phyloP scores from a whole-genome alignment of 176 grass and related monocot species.

The Elymus sibiricus region DNA sequence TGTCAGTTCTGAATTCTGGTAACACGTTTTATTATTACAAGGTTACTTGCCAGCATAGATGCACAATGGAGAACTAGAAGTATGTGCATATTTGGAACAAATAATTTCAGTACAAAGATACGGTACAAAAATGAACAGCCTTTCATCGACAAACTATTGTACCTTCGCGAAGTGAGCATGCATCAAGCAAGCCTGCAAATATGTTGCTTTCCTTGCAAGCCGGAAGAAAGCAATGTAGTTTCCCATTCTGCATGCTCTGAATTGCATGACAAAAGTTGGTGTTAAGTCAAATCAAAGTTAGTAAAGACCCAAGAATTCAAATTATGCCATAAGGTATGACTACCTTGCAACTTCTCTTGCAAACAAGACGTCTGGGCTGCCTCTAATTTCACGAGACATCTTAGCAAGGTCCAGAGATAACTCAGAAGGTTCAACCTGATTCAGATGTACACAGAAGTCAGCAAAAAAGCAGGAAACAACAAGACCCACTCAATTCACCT shows the following conservation, averaged over 20 bases:
- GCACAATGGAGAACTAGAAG: conserved; percentile 3
- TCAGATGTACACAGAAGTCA: conserved; percentile 25
- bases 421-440: conserved; percentile 89
- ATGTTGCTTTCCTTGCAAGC: conserved; percentile 87
- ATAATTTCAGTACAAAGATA: conserved; percentile 11
- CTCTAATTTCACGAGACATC: conserved; percentile 85
- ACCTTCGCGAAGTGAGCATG: conserved; percentile 98
- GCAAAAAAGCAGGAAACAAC: conserved; percentile 25
- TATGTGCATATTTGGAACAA: conserved; percentile 2
- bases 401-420: conserved; percentile 93
- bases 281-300: conserved; percentile 8
- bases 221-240: conserved; percentile 93
- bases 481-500: conserved; percentile 14
- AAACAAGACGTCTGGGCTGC: conserved; percentile 73
- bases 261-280: conserved; percentile 28
- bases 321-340: neutral
- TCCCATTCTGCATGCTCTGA: conserved; percentile 76
- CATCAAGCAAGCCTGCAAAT: conserved; percentile 94
- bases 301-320: neutral
- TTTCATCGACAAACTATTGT: neutral
- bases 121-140: conserved; percentile 7
- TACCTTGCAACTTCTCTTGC: conserved; percentile 92
- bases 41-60: conserved; percentile 6
- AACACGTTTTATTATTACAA: neutral
- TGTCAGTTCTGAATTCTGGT: neutral